A percentile compares a stretch with the other conserved stretches of the same genome.
These are phyloP conservation scores for Monilinia fructigena DNA, from an alignment of 2,329 filamentous ascomycete species.

Conservation along the genomic window DNA sequence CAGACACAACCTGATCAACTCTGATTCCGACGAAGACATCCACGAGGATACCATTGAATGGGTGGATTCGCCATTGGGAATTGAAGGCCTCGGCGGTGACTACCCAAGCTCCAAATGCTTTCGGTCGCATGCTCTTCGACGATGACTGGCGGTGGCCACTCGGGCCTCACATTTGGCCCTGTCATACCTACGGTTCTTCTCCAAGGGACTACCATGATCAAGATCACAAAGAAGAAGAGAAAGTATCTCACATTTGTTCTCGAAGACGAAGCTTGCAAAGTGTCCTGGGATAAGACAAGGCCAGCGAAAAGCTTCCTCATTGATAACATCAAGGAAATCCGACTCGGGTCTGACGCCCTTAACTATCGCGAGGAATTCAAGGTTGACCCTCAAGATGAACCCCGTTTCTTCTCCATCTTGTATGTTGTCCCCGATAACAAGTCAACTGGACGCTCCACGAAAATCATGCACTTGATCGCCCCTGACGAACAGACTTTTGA, in stretches of 20 bases:
- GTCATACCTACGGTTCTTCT: slow-evolving; percentile 75
- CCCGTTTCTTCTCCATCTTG: slow-evolving; percentile 84
- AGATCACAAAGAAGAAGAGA: slow-evolving; percentile 81
- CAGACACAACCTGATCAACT: slow-evolving; percentile 43
- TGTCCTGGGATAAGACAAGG: slow-evolving; percentile 79
- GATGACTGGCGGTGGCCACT: slow-evolving; percentile 41
- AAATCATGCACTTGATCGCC: slow-evolving; percentile 85
- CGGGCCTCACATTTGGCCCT: slow-evolving; percentile 55
- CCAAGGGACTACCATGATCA: slow-evolving; percentile 73
- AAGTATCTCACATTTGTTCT: slow-evolving; percentile 72
- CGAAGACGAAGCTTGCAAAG: slow-evolving; percentile 79
- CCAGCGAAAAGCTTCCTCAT: slow-evolving; percentile 86
- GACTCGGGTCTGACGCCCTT: slow-evolving; percentile 76
- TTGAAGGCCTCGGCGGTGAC: slow-evolving; percentile 49
- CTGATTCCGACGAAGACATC: slow-evolving; percentile 59
- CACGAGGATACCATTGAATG: slow-evolving; percentile 46
- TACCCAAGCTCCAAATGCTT: slow-evolving; percentile 49
- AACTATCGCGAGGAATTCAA: slow-evolving; percentile 86
- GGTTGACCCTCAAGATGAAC: slow-evolving; percentile 64
- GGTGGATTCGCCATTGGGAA: slow-evolving; percentile 45
- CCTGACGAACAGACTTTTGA: slow-evolving; percentile 68
- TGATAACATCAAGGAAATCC: slow-evolving; percentile 91
- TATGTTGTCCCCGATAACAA: slow-evolving; percentile 72
- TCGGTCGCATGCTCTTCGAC: slow-evolving; percentile 43
- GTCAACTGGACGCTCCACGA: slow-evolving; percentile 66